Conservation (phyloP, 2,329 filamentous ascomycete genomes). For the Penicillium sp. region DNA sequence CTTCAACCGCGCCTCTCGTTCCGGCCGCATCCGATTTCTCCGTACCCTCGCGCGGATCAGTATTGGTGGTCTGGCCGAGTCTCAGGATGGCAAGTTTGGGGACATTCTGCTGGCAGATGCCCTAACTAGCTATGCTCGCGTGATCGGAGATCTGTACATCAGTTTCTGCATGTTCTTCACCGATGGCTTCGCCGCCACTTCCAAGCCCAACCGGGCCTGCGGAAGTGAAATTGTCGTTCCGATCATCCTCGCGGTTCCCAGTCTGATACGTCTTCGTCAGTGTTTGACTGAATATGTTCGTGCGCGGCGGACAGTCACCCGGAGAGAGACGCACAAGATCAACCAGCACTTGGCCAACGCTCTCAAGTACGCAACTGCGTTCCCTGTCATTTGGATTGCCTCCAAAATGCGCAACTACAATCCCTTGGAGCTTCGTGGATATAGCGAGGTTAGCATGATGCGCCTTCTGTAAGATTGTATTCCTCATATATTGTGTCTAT, state of each 20-base stretch:
- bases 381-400: constrained; percentile 82
- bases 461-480: constrained; percentile 51
- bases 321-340: constrained; percentile 62
- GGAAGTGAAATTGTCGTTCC: constrained; percentile 79
- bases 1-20: constrained; percentile 64
- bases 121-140: constrained; percentile 90
- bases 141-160: constrained; percentile 86
- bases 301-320: constrained; percentile 56
- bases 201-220: constrained; percentile 76
- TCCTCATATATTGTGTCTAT: background rate
- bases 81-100: constrained; percentile 88
- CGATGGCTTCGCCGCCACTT: constrained; percentile 69
- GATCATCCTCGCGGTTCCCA: constrained; percentile 78
- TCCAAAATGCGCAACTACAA: constrained; percentile 68
- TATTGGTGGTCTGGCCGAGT: constrained; percentile 81
- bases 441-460: constrained; percentile 57
- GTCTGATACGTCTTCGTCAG: constrained; percentile 82
- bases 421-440: constrained; percentile 49
- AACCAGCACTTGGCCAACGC: constrained; percentile 91
- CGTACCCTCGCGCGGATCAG: constrained; percentile 73
- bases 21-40: constrained; percentile 74
- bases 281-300: constrained; percentile 85
- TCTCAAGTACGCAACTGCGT: constrained; percentile 88
- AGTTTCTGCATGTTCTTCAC: constrained; percentile 88
- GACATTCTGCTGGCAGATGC: constrained; percentile 93